Evolutionary conservation across 768 basidiomycete species (phyloP), one percentile per base, ranked within the genome.

Genomic region (Fomitopsis serialis): DNA sequence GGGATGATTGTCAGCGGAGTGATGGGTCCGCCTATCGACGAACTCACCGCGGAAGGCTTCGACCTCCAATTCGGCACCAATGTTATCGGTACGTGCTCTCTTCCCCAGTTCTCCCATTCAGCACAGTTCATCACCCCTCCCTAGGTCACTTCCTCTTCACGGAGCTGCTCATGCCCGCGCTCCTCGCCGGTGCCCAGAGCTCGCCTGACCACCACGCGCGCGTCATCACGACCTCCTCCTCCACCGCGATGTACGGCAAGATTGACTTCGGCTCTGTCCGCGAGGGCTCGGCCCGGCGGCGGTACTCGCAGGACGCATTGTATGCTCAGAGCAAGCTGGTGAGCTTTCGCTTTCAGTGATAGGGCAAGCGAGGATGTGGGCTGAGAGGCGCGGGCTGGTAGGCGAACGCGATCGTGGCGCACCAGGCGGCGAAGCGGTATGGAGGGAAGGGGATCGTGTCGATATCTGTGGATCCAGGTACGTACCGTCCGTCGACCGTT

Each of bases 51-150:
- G 12, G 71, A 78, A 24, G 78, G 78, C 4, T 80, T 76, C 53
- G 81, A 82, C 58, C 61, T 78, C 19, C 76, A 79, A 52, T 84
- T 79, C 48, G 81, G 78, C 12, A 77, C 75, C 1, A 82, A 84
- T 56, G 77, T 78, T n/a, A 54, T 82, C 12, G 79, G 85, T 75
- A 52, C 22, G 65, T 42, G 57, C 25, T 17, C 2, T 9, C 10
- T 32, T 12, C 21, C 17, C 35, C n/a, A 13, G 8, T 15, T 10
- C 21, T 9, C 11, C 19, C 9, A n/a, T 11, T n/a, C 21, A 27
- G 5, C 15, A 9, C 19, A 19, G 13, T 29, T 7, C 9, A 12
- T 21, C 4, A 13, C 4, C 17, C 25, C 43, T 15, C 13, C 27
- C 27, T 19, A 54, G 53, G 80, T 1, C 52, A 43, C 21, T 57